Percentiles rank a stretch among this genome's conserved stretches.
Evolutionary conservation across 257 asterid genomes (phyloP).

Genomic region (Primulina huaijiensis): DNA sequence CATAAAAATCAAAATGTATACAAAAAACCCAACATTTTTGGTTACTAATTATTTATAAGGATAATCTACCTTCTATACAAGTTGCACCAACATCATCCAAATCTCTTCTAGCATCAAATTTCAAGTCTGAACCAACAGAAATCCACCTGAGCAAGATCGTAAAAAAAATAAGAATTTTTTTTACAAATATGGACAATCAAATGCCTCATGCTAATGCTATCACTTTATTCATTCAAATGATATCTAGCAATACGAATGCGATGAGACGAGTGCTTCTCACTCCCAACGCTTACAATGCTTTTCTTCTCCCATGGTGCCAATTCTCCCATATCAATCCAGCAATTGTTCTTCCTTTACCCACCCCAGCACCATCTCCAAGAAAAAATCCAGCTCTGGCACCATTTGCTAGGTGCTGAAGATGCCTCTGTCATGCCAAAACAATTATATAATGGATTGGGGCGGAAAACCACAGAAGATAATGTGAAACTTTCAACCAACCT

Average conservation of each 20-base stretch:
- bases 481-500: slow-evolving; percentile 52
- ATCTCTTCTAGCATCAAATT: slow-evolving; percentile 92
- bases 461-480: slow-evolving; percentile 23
- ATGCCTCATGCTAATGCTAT: slow-evolving; percentile 18
- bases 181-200: slow-evolving; percentile 1
- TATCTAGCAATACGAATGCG: slow-evolving; percentile 20
- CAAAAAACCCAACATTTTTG: slow-evolving; percentile 10
- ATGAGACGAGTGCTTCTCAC: slow-evolving; percentile 15
- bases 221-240: slow-evolving; percentile 12
- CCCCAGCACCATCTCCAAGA: slow-evolving; percentile 99
- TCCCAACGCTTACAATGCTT: slow-evolving; percentile 66
- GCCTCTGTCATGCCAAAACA: slow-evolving; percentile 59
- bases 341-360: slow-evolving; percentile 96
- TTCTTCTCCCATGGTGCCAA: slow-evolving; percentile 87
- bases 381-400: slow-evolving; percentile 96
- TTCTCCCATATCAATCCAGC: slow-evolving; percentile 99
- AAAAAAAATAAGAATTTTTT: slow-evolving; percentile 8
- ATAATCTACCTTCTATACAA: slow-evolving; percentile 65
- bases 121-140: slow-evolving; percentile 97
- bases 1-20: background rate
- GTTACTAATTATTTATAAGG: slow-evolving; percentile 15
- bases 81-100: slow-evolving; percentile 90
- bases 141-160: slow-evolving; percentile 75
- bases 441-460: slow-evolving; percentile 22
- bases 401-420: slow-evolving; percentile 81